phyloP scores from a whole-genome alignment of 192 early-diverging fungal genomes.

The Gaertneriomyces semiglobifer region DNA sequence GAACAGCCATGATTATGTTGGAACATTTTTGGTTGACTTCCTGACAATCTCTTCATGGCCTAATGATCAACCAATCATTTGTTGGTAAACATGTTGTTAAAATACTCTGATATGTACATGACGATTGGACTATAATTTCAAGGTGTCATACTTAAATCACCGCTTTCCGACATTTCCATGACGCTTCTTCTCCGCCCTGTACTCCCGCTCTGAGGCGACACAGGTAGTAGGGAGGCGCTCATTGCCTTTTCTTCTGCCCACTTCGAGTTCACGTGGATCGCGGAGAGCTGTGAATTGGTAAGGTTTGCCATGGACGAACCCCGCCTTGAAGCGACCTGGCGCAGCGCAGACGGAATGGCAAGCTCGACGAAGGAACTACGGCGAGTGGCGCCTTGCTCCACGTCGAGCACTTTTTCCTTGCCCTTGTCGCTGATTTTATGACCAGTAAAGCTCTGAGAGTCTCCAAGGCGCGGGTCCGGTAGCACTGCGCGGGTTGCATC shows the following conservation, averaged over 20 bases:
- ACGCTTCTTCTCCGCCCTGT: too few relatives aligned
- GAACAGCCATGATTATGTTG: too few relatives aligned
- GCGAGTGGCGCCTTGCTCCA: constrained; percentile 5
- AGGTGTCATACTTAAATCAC: too few relatives aligned
- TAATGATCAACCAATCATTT: too few relatives aligned
- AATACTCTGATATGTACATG: too few relatives aligned
- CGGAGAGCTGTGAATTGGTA: constrained; percentile 6
- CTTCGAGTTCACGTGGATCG: background rate
- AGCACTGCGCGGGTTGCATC: background rate
- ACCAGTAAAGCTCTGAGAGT: background rate
- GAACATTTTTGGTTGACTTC: too few relatives aligned
- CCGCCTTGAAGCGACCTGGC: constrained; percentile 5
- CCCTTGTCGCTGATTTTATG: background rate
- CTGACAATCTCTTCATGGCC: too few relatives aligned
- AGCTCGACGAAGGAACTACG: background rate
- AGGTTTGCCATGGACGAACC: background rate
- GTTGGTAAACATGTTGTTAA: too few relatives aligned
- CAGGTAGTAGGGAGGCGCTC: constrained; percentile 7
- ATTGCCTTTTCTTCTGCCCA: constrained; percentile 20
- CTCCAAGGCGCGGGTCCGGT: background rate
- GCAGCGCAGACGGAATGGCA: background rate
- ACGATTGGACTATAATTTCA: too few relatives aligned
- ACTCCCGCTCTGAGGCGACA: too few relatives aligned
- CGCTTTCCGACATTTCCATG: too few relatives aligned
- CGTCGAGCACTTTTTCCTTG: constrained; percentile 1